Base-by-base conservation (phyloP, 164 flowering plant genomes). In the Magnolia officinalis region DNA sequence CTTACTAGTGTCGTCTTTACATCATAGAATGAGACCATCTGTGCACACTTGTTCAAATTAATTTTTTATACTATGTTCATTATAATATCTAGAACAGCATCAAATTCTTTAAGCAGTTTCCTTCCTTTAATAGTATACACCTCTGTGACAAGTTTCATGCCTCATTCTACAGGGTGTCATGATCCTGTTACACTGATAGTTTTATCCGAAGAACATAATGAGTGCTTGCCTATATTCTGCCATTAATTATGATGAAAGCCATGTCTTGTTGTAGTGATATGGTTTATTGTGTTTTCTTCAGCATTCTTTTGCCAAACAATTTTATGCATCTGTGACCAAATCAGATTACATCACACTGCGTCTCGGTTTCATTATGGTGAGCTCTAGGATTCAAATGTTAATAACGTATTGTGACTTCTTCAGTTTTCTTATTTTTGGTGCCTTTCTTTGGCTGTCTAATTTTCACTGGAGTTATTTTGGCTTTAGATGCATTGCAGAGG, bases 231-330 rank as follows among this genome's bases (percentile, higher is more conserved):
- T 24, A n/a, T 65, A 7, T 65, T 24, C 68, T 65, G 21, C 68
- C 29, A 8, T 9, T 65, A 23, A 2, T 21, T 68, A 31, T 68
- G 49, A 29, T 68, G 50, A 68, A 37, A 68, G 50, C 8, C 20
- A 16, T 29, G 20, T 68, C 50, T 6, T 75, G 68, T 45, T 59
- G 58, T 76, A 63, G 61, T 70, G 58, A 49, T 1, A 71, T 51
- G 50, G 11, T 37, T 29, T 77, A 13, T 75, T 76, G 20, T 52
- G 16, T 20, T 55, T 76, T 29, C 70, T 79, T 51, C 81, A 86
- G 88, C 84, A 79, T 76, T 84, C 90, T 19, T 90, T 90, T 80
- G 45, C 79, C 76, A 90, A 89, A 84, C 92, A 89, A 79, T 86
- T 90, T 55, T 85, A 82, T 85, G 89, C 80, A 8, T 88, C 91